Base-by-base conservation (phyloP, 768 basidiomycete genomes). In the Boletus sp. region DNA sequence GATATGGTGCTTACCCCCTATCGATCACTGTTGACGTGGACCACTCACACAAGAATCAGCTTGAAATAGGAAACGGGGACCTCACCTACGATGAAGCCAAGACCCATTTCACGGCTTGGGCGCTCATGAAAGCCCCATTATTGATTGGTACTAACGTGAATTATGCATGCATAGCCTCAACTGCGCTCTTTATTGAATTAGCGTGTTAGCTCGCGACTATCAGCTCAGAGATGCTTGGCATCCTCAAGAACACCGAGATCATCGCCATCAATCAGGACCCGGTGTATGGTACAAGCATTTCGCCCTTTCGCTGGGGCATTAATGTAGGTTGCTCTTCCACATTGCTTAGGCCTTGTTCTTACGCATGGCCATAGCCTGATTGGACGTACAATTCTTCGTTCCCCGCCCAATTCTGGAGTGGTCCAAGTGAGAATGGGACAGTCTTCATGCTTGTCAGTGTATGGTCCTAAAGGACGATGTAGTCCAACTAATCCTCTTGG, bases 71-170 rank as follows among this genome's bases (percentile, higher is more conserved):
- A 19, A 86, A 87, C 55, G 84, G 83, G 9, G 68, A 79, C 25
- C 70, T 87, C 50, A 83, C 79, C 1, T 79, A 74, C 57, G 83
- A 87, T 9, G 85, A 87, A 69, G 72, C 80, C 21, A 85, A 85
- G 63, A 75, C 82, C 4, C 85, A 87, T 61, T 87, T 86, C 66
- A 87, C 85, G 0, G 82, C 80, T 1, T 87, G 85, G 85, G 83
- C 83, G 13, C 69, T 87, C 27, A 77, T 85, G 77, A 87, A 85
- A 61, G 81, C 81, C 0, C 85, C 85, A 1, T 69, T 87, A 7
- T 71, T 87, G 44, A 83, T 86, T 57, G 83, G 84, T 50, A 83
- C 84, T 5, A 73, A 79, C 45, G 82, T 81, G 54, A 47, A 77
- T 64, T 35, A 59, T 21, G 25, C 32, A 29, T 44, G 17, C 33